Base-by-base conservation (phyloP, 306 rosid genomes). In the Castanopsis chinensis region DNA sequence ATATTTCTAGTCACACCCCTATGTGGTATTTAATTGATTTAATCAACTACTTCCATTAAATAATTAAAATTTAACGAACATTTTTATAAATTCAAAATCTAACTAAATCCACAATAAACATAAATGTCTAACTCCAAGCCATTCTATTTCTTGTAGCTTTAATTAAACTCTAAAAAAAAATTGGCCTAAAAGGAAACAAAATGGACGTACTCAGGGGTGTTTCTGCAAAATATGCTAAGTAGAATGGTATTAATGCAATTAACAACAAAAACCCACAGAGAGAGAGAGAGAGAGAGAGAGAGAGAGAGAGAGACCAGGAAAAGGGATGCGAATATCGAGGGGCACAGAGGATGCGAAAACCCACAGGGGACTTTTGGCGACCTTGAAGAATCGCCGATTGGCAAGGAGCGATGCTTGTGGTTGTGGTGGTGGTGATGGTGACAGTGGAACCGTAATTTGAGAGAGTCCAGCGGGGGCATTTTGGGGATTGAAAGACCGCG, bases 381-480 rank as follows among this genome's bases (percentile, higher is more conserved):
- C 99, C 99, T 53, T 88, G 94, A 79, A 85, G 97, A 89, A 80
- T 78, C 5, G 96, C 87, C 5, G 84, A 64, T 35, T 92, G 99
- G 74, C 99, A 95, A 32, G 84, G 92, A 27, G 89, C 76, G 52
- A 15, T 11, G 52, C 15, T 45, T 35, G 43, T 0, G 43, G 2
- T 6, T 11, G 88, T 79, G 74, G 65, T 60, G 61, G 82, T 35
- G 92, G 78, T 81, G 63, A 91, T 30, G 73, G 67, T 57, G 69
- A 82, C 84, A 6, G 92, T 80, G 64, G 93, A 77, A 37, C 74
- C 82, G 81, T 84, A 76, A 23, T 85, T 87, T 73, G 90, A 77
- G 79, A 90, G 97, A 85, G 89, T 90, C 99, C 97, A 94, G 77
- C 85, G 97, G 30, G 97, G 94, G 75, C 99, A 94, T 91, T 94